phyloP scores from a whole-genome alignment of 2,329 filamentous ascomycete species.

The Verticillium tricorpus region DNA sequence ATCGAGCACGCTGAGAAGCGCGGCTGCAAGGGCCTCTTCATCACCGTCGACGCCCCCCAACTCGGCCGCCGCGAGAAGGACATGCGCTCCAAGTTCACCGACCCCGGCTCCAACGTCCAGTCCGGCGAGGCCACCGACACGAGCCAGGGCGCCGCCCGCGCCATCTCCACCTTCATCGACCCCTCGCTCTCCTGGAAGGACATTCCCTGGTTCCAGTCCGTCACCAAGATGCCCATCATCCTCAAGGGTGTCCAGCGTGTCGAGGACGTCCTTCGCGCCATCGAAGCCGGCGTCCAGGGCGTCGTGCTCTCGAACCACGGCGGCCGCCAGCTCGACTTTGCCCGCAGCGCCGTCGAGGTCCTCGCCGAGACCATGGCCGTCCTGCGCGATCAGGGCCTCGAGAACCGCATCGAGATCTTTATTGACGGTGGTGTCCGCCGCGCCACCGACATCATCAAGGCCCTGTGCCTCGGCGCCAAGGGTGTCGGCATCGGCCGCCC shows the following conservation, averaged over 20 bases:
- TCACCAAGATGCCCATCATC: constrained; percentile 92
- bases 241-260: constrained; percentile 96
- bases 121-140: constrained; percentile 71
- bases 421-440: constrained; percentile 88
- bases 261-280: constrained; percentile 87
- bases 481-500: constrained; percentile 93
- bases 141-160: constrained; percentile 86
- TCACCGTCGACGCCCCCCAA: constrained; percentile 96
- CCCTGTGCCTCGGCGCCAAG: constrained; percentile 83
- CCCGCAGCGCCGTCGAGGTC: constrained; percentile 83
- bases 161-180: constrained; percentile 96
- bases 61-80: constrained; percentile 94
- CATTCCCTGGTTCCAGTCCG: constrained; percentile 84
- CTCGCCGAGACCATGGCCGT: constrained; percentile 91
- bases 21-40: constrained; percentile 94
- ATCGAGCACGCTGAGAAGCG: constrained; percentile 86
- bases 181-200: constrained; percentile 90
- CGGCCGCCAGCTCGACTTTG: constrained; percentile 88
- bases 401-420: constrained; percentile 79
- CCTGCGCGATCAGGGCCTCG: constrained; percentile 66
- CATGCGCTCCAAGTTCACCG: constrained; percentile 89
- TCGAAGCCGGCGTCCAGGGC: constrained; percentile 76
- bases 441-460: constrained; percentile 93
- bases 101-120: constrained; percentile 80
- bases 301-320: constrained; percentile 96